A percentile compares a stretch with the other conserved stretches of the same genome.
Evolutionary conservation across 2,329 filamentous ascomycete genomes (phyloP).

Genomic region (Sphaceloma murrayae): DNA sequence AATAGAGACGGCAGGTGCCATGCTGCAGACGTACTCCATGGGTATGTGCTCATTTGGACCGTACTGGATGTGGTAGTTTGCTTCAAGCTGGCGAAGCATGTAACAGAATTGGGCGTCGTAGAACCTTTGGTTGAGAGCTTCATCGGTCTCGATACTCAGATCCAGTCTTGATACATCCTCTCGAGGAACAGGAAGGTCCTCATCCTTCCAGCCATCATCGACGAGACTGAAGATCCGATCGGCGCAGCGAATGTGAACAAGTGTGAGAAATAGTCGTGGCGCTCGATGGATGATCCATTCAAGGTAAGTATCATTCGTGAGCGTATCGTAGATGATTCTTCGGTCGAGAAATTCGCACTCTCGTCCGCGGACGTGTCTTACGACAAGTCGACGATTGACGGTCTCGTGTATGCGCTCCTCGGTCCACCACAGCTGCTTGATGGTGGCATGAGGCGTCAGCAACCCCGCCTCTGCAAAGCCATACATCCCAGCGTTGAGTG

Average conservation of each 20-base stretch:
- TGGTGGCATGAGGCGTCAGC: conserved; percentile 39
- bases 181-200: conserved; percentile 59
- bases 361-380: conserved; percentile 52
- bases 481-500: conserved; percentile 42
- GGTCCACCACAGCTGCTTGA: conserved; percentile 60
- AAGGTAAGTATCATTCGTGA: conserved; percentile 58
- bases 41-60: conserved; percentile 60
- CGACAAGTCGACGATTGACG: conserved; percentile 59
- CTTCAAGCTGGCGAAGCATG: conserved; percentile 53
- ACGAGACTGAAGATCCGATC: conserved; percentile 67
- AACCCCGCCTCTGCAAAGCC: conserved; percentile 43
- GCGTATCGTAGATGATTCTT: conserved; percentile 55
- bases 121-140: conserved; percentile 58
- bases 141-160: conserved; percentile 50
- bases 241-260: conserved; percentile 59
- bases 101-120: conserved; percentile 62
- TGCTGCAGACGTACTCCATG: conserved; percentile 54
- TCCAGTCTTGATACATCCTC: conserved; percentile 56
- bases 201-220: conserved; percentile 68
- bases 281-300: conserved; percentile 66
- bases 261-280: conserved; percentile 59
- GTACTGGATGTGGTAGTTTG: conserved; percentile 55
- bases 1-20: conserved; percentile 39
- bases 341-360: conserved; percentile 54
- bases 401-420: conserved; percentile 58